Evolutionary conservation across 169 alveolate genomes (phyloP).

Genomic region (Hepatocystis sp.): DNA sequence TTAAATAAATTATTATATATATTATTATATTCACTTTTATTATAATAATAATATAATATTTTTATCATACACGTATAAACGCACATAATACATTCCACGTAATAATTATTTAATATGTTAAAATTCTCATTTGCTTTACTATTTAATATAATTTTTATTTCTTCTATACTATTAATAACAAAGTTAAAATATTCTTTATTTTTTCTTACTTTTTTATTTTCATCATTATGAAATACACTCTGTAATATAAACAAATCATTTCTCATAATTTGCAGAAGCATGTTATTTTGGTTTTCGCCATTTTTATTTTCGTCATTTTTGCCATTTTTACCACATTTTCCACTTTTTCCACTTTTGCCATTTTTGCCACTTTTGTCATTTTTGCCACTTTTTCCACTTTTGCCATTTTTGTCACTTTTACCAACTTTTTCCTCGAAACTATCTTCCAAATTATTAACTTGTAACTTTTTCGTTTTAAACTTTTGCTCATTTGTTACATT

Average conservation of each 20-base stretch:
- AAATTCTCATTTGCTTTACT: constrained; percentile 11
- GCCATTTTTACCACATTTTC: too few relatives aligned
- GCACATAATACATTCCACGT: constrained; percentile 8
- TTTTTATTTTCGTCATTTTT: not conserved
- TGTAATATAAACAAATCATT: constrained; percentile 56
- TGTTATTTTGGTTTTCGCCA: not conserved
- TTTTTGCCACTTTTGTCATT: not conserved
- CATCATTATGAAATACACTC: constrained; percentile 7
- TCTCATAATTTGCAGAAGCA: constrained; percentile 23
- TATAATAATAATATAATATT: constrained; percentile 23
- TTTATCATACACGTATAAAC: constrained; percentile 49
- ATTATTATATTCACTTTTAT: constrained; percentile 14
- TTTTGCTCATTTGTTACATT: not conserved
- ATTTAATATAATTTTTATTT: constrained; percentile 31
- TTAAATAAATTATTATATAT: constrained; percentile 30
- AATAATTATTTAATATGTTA: constrained; percentile 14
- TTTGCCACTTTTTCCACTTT: not conserved
- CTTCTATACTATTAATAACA: constrained; percentile 41
- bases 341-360: not conserved
- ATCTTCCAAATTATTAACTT: not conserved
- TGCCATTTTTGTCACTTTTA: not conserved
- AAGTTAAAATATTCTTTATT: constrained; percentile 27
- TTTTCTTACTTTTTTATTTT: constrained; percentile 17
- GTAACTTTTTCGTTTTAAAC: too few relatives aligned
- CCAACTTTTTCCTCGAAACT: not conserved